Conservation (phyloP, 208 protist species). For the Trypanosomatidae sp. region DNA sequence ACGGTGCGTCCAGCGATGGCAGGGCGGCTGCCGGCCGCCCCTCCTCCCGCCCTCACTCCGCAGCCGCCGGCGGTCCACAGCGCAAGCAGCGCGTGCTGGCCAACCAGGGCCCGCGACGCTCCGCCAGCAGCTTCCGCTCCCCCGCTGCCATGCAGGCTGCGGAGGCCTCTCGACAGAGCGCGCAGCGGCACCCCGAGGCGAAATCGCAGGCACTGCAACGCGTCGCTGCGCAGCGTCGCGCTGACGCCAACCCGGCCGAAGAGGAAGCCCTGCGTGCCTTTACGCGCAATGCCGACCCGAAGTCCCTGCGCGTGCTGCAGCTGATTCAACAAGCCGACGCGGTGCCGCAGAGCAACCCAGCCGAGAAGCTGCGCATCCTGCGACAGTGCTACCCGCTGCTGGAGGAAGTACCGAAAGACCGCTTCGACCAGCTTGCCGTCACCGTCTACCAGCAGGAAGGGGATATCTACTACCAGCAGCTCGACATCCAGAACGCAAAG, state of each 20-base stretch:
- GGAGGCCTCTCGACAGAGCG: background rate
- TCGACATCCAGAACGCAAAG: slow-evolving; percentile 58
- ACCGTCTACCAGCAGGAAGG: slow-evolving; percentile 82
- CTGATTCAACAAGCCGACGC: slow-evolving; percentile 64
- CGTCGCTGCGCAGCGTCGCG: slow-evolving; percentile 13
- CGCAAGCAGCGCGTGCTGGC: slow-evolving; percentile 23
- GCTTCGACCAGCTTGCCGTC: slow-evolving; percentile 71
- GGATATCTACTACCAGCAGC: slow-evolving; percentile 56
- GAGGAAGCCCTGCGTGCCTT: slow-evolving; percentile 46
- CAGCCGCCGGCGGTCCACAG: slow-evolving; percentile 6
- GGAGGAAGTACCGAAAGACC: slow-evolving; percentile 46
- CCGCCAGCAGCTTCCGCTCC: slow-evolving; percentile 18
- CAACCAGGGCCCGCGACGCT: slow-evolving; percentile 17
- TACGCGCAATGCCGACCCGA: slow-evolving; percentile 49
- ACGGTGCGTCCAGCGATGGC: slow-evolving; percentile 18
- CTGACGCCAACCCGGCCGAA: background rate
- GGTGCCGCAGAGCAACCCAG: slow-evolving; percentile 35
- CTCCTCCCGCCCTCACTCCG: slow-evolving; percentile 7
- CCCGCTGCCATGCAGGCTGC: slow-evolving; percentile 7
- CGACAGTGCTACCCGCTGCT: slow-evolving; percentile 70
- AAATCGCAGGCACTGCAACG: slow-evolving; percentile 12
- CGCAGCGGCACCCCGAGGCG: background rate
- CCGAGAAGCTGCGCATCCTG: slow-evolving; percentile 53
- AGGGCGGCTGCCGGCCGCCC: background rate
- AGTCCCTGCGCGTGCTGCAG: slow-evolving; percentile 55